Percentiles rank a stretch among this genome's conserved stretches.
Conservation (phyloP, 2,329 filamentous ascomycete genomes). For the Tympanopsis confertula region DNA sequence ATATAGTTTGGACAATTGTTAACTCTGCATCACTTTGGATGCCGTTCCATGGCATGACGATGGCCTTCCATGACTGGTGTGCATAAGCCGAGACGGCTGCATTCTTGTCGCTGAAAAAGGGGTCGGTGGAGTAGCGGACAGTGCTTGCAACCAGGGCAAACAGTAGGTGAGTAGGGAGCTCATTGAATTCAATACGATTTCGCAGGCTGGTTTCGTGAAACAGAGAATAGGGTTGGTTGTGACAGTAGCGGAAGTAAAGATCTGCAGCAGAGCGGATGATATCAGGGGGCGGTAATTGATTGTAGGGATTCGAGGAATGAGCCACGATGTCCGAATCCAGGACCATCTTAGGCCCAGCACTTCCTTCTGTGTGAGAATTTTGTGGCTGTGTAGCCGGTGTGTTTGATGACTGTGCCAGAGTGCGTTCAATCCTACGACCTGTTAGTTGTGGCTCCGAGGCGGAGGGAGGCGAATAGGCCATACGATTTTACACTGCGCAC, state of each 20-base stretch:
- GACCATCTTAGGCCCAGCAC: too few relatives aligned
- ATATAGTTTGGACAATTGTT: slow-evolving; percentile 1
- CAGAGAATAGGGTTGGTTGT: background rate
- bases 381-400: background rate
- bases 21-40: background rate
- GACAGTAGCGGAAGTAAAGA: background rate
- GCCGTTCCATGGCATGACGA: background rate
- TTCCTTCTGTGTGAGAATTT: too few relatives aligned
- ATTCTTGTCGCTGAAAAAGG: slow-evolving; percentile 1
- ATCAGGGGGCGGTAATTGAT: background rate
- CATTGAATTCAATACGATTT: background rate
- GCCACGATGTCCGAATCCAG: background rate
- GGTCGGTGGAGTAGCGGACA: background rate
- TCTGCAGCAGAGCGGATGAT: background rate
- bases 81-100: background rate
- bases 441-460: background rate
- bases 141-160: slow-evolving; percentile 1
- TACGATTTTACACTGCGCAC: too few relatives aligned
- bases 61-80: background rate
- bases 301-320: background rate
- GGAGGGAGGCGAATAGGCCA: too few relatives aligned
- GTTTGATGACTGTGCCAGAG: background rate
- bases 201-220: background rate
- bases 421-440: background rate
- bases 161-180: background rate